Conservation (phyloP, 305 asterid genomes). For the Coffea humblotiana region DNA sequence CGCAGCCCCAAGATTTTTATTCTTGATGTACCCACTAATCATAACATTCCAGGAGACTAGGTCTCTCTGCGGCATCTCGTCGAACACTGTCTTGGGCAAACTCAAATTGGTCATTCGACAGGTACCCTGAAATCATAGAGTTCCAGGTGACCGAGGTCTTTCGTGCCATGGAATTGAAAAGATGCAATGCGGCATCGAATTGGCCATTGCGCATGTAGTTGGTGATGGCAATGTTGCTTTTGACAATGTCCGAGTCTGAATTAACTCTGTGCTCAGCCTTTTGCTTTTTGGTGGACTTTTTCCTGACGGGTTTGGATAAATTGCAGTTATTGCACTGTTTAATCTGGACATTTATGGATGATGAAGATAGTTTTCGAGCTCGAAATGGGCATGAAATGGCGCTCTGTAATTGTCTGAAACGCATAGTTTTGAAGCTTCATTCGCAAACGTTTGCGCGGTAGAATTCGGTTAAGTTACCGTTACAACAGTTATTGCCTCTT, state of each 20-base stretch:
- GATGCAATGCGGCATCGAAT: slow-evolving; percentile 55
- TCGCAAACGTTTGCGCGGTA: not conserved
- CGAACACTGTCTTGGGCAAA: slow-evolving; percentile 60
- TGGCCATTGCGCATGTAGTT: slow-evolving; percentile 73
- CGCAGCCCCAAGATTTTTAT: slow-evolving; percentile 64
- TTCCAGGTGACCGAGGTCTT: slow-evolving; percentile 73
- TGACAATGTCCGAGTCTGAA: slow-evolving; percentile 54
- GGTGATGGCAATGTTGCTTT: slow-evolving; percentile 71
- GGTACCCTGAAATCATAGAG: slow-evolving; percentile 73
- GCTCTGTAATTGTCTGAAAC: slow-evolving; percentile 37
- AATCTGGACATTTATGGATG: not conserved
- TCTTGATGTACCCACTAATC: slow-evolving; percentile 65
- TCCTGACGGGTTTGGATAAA: slow-evolving; percentile 26
- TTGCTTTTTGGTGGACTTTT: slow-evolving; percentile 3
- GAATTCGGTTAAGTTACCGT: not conserved
- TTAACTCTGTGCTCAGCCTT: slow-evolving; percentile 15
- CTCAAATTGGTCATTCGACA: slow-evolving; percentile 47
- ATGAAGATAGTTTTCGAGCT: slow-evolving; percentile 16
- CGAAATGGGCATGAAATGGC: slow-evolving; percentile 30
- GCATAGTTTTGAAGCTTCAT: slow-evolving; percentile 34
- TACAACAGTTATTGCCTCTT: too few species aligned
- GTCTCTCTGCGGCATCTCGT: slow-evolving; percentile 64
- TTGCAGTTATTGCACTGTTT: slow-evolving; percentile 9
- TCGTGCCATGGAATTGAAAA: slow-evolving; percentile 74
- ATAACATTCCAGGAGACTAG: slow-evolving; percentile 75